A percentile compares a stretch with the other conserved stretches of the same genome.
Evolutionary conservation across 495 filamentous ascomycete species (phyloP).

Genomic region (Sordaria brevicollis): DNA sequence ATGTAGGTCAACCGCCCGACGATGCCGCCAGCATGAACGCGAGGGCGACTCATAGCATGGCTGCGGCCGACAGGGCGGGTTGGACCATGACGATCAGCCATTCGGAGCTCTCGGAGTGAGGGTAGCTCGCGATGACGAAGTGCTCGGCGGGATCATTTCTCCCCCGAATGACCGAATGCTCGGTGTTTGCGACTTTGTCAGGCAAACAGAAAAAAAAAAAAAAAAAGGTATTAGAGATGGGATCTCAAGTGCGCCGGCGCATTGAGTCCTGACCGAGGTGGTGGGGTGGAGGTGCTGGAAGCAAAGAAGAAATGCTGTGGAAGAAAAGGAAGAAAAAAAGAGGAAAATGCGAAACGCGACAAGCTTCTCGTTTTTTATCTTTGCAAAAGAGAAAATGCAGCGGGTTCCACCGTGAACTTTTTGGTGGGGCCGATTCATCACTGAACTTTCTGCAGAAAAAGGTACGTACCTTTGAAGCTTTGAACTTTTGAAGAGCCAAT

Average conservation of each 20-base stretch:
- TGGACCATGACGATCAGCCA: slow-evolving; percentile 13
- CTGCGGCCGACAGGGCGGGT: neutral
- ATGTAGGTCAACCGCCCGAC: slow-evolving; percentile 19
- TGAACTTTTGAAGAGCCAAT: too few species aligned
- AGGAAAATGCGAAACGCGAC: neutral
- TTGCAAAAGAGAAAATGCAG: neutral
- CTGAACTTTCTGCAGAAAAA: neutral
- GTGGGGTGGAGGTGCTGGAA: neutral
- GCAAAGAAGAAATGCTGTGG: neutral
- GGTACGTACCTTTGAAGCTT: neutral
- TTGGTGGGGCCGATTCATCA: slow-evolving; percentile 8
- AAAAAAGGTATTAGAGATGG: neutral
- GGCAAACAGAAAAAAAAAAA: neutral
- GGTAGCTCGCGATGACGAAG: neutral
- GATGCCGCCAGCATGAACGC: slow-evolving; percentile 9
- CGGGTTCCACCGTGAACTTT: slow-evolving; percentile 5
- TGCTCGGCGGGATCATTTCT: slow-evolving; percentile 13
- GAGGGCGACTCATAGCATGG: slow-evolving; percentile 1
- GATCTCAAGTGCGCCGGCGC: neutral
- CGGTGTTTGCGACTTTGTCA: slow-evolving; percentile 1
- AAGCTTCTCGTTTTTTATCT: neutral
- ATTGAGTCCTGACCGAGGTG: neutral
- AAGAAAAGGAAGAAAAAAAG: neutral
- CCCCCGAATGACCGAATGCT: neutral
- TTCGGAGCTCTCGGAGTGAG: slow-evolving; percentile 9